Evolutionary conservation across 768 basidiomycete genomes (phyloP).

Genomic region (Agrocybe pediades): DNA sequence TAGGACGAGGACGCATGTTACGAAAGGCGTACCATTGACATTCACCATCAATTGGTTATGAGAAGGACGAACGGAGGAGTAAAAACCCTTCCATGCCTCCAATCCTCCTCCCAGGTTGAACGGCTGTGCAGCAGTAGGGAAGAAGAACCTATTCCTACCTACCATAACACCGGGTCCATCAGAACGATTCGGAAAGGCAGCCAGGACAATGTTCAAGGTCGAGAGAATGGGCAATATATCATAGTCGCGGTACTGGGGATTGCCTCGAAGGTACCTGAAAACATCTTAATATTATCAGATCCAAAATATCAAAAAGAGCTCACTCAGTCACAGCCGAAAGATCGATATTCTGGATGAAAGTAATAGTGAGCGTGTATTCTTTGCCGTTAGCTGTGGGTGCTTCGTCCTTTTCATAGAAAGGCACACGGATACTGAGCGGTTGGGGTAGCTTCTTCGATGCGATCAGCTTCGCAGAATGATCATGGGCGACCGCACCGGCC

Average conservation of each 20-base stretch:
- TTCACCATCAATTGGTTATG: constrained; percentile 65
- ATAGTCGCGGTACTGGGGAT: constrained; percentile 51
- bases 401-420: constrained; percentile 55
- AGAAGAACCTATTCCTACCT: constrained; percentile 70
- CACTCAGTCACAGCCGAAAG: constrained; percentile 48
- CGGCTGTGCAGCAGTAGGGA: constrained; percentile 49
- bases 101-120: constrained; percentile 55
- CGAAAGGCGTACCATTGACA: constrained; percentile 50
- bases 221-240: constrained; percentile 62
- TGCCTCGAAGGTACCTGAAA: constrained; percentile 56
- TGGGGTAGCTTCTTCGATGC: constrained; percentile 46
- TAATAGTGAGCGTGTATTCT: constrained; percentile 48
- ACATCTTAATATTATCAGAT: constrained; percentile 11
- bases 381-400: constrained; percentile 44
- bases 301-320: constrained; percentile 30
- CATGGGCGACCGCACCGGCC: constrained; percentile 54
- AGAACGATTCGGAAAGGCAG: constrained; percentile 52
- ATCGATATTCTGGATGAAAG: constrained; percentile 51
- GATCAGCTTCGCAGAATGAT: constrained; percentile 53
- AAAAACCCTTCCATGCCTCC: constrained; percentile 59
- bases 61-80: constrained; percentile 58
- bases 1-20: background rate
- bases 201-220: constrained; percentile 65
- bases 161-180: constrained; percentile 65
- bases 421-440: constrained; percentile 43